These are phyloP conservation scores for Apiospora sp. DNA, from an alignment of 2,329 filamentous ascomycete genomes.

Conservation along the genomic window DNA sequence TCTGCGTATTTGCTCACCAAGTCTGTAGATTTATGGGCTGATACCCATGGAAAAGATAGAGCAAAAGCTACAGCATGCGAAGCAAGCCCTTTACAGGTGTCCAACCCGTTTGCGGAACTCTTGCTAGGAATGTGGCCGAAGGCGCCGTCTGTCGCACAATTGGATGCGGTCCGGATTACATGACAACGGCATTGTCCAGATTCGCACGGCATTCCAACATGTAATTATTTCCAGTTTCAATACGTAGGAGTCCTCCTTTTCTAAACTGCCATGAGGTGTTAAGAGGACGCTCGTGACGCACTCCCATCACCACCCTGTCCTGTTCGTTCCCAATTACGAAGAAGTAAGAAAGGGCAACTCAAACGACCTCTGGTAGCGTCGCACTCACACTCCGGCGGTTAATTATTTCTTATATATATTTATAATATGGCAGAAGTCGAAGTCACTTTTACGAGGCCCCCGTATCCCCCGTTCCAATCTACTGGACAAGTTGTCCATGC, in stretches of 20 bases:
- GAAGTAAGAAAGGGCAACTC: neutral
- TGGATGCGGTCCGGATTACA: neutral
- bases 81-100: neutral
- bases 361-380: neutral
- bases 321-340: neutral
- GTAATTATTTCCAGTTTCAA: neutral
- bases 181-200: neutral
- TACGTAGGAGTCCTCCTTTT: neutral
- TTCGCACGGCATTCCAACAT: neutral
- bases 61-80: neutral
- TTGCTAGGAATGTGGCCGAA: neutral
- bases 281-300: neutral
- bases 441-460: neutral
- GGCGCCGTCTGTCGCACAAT: neutral
- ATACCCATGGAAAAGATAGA: neutral
- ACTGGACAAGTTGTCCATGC: neutral
- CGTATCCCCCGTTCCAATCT: neutral
- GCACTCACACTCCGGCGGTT: neutral
- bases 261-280: neutral
- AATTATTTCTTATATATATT: neutral
- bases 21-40: no score
- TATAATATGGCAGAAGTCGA: neutral
- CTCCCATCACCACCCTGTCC: neutral
- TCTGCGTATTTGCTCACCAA: neutral
- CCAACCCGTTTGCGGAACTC: neutral